phyloP scores from a whole-genome alignment of 306 rosid species.

The Calophaca sinica region DNA sequence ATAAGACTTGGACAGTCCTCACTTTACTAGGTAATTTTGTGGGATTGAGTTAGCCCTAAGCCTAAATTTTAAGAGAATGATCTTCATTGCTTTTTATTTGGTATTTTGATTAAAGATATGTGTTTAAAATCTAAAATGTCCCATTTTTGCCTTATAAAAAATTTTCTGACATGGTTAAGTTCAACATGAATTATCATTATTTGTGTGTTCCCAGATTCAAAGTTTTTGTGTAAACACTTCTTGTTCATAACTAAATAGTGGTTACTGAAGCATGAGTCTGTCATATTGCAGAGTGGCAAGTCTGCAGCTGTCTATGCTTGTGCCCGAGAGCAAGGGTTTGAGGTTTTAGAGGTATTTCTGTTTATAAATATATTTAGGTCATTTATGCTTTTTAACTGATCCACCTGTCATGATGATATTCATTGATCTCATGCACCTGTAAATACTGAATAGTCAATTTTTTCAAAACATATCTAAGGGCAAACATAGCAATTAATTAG shows the following conservation, averaged over 20 bases:
- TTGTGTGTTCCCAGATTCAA: constrained; percentile 1
- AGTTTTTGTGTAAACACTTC: constrained; percentile 23
- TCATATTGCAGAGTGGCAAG: constrained; percentile 88
- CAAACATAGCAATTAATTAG: not conserved
- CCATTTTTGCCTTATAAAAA: not conserved
- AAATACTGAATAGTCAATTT: constrained; percentile 9
- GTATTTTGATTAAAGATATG: constrained; percentile 14
- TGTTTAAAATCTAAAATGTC: constrained; percentile 19
- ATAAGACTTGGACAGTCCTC: no score
- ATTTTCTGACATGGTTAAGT: not conserved
- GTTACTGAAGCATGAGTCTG: constrained; percentile 43
- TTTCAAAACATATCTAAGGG: constrained; percentile 18
- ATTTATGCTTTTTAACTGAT: constrained; percentile 32
- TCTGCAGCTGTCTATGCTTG: constrained; percentile 97
- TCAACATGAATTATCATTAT: constrained; percentile 29
- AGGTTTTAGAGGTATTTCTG: constrained; percentile 77
- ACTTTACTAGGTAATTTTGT: no score
- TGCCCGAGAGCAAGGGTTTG: constrained; percentile 86
- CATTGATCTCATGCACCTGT: constrained; percentile 30
- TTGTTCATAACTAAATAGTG: constrained; percentile 26
- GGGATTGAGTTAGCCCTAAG: no score
- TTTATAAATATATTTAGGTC: constrained; percentile 11
- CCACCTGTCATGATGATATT: constrained; percentile 23
- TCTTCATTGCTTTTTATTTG: not conserved
- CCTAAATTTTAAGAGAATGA: not conserved